phyloP scores from a whole-genome alignment of 225 moss, liverwort and hornwort species.

The Pseudoscleropodium purum region DNA sequence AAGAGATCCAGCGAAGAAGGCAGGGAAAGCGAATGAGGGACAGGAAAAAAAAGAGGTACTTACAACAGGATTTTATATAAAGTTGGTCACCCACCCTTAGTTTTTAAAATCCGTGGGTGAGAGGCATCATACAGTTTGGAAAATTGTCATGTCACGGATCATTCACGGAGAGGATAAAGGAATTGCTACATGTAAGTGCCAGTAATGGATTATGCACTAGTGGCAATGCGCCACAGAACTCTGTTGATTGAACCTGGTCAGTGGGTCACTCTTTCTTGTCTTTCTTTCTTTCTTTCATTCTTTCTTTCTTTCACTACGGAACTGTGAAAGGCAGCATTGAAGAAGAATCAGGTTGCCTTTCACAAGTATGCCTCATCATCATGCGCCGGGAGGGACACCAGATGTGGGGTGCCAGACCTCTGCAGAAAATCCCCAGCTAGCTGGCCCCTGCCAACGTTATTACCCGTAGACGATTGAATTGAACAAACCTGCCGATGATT shows the following conservation, averaged over 20 bases:
- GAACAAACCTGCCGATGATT: constrained; percentile 7
- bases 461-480: background rate
- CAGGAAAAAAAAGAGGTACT: background rate
- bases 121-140: constrained; percentile 26
- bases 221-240: constrained; percentile 37
- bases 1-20: background rate
- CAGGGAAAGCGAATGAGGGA: background rate
- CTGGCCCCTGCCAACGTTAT: constrained; percentile 2
- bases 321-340: background rate
- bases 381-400: constrained; percentile 11
- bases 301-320: background rate
- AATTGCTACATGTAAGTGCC: background rate
- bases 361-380: constrained; percentile 13
- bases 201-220: background rate
- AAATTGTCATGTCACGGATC: constrained; percentile 25
- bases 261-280: background rate
- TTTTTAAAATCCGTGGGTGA: constrained; percentile 12
- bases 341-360: constrained; percentile 3
- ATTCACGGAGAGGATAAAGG: background rate
- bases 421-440: constrained; percentile 36
- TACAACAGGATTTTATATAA: background rate
- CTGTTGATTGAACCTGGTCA: background rate
- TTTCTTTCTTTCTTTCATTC: background rate
- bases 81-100: constrained; percentile 8
- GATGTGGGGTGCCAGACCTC: constrained; percentile 28